Base-by-base conservation (phyloP, 805 yeast species). In the Metschnikowia reukaufii region DNA sequence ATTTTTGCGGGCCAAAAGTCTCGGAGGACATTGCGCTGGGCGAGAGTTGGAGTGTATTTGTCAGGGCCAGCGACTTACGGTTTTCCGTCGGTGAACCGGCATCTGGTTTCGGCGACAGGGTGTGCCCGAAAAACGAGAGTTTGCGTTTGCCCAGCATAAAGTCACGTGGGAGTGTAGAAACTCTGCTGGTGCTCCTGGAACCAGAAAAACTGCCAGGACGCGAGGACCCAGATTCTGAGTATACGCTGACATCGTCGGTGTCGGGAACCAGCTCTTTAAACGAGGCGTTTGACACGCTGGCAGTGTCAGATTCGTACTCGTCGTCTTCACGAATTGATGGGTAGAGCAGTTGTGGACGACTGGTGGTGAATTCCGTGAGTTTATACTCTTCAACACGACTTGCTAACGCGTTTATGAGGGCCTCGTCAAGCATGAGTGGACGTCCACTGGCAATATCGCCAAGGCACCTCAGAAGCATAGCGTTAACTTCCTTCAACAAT, bases 311-410 rank as follows among this genome's bases (percentile, higher is more conserved):
- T 4, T 52, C 51, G 17, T 39, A 34, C 41, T 52, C 56, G 12
- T 47, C 48, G 19, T 39, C 56, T 35, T 45, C 56, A 7, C 37
- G 44, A 6, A 50, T 34, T 6, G 48, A 19, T 25, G 44, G 44
- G 18, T 42, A 30, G 18, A 46, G 16, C 37, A 34, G 27, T 16
- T 23, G 19, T 38, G 40, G 35, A 16, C 50, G 36, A 15, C 16
- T 36, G n/a, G 15, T 29, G 19, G 18, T 12, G 18, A 52, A 44
- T 5, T 38, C 45, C 15, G 62, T 63, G 21, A 70, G 61, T 37
- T 63, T 64, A 44, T 63, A 67, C 5, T 73, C 75, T 4, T 29
- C 30, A n/a, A 68, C 59, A 7, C 67, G 46, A 45, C 62, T 64
- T 34, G 67, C 67, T 39, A 66, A 66, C 49, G 67, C 64, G 8